These are phyloP conservation scores for Arthroderma sp. DNA, from an alignment of 2,329 filamentous ascomycete species.

Conservation along the genomic window DNA sequence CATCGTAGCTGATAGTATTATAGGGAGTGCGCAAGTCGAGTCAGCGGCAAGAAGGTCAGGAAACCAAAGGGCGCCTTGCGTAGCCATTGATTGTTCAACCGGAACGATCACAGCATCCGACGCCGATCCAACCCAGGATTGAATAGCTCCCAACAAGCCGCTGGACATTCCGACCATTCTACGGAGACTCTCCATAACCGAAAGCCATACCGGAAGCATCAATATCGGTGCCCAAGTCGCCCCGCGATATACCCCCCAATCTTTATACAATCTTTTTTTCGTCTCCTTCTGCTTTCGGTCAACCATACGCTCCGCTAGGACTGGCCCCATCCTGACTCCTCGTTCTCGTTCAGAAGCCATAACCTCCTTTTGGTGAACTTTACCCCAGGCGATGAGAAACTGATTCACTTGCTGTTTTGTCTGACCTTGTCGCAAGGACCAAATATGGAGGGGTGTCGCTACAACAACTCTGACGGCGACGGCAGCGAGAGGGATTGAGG, in stretches of 20 bases:
- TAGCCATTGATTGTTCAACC: constrained; percentile 38
- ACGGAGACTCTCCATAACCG: constrained; percentile 35
- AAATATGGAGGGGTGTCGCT: constrained; percentile 36
- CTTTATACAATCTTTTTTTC: constrained; percentile 18
- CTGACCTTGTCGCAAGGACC: constrained; percentile 25
- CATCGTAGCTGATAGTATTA: constrained; percentile 36
- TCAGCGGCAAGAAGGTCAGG: constrained; percentile 43
- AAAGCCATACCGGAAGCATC: constrained; percentile 35
- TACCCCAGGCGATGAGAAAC: constrained; percentile 26
- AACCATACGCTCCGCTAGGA: constrained; percentile 10
- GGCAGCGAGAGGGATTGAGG: constrained; percentile 42
- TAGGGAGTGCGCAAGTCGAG: constrained; percentile 37
- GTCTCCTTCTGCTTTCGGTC: constrained; percentile 15
- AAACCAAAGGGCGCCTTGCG: constrained; percentile 50
- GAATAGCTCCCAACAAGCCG: constrained; percentile 29
- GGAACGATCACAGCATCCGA: constrained; percentile 10
- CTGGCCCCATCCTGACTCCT: constrained; percentile 7
- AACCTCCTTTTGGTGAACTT: neutral
- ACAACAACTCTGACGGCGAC: constrained; percentile 37
- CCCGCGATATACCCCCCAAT: constrained; percentile 23
- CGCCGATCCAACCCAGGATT: constrained; percentile 15
- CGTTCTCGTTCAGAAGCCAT: neutral
- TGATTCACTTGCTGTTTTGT: constrained; percentile 34
- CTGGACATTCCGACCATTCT: constrained; percentile 33
- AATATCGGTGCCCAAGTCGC: constrained; percentile 22